Conservation (phyloP, 495 filamentous ascomycete genomes). For the Xylaria palmicola region DNA sequence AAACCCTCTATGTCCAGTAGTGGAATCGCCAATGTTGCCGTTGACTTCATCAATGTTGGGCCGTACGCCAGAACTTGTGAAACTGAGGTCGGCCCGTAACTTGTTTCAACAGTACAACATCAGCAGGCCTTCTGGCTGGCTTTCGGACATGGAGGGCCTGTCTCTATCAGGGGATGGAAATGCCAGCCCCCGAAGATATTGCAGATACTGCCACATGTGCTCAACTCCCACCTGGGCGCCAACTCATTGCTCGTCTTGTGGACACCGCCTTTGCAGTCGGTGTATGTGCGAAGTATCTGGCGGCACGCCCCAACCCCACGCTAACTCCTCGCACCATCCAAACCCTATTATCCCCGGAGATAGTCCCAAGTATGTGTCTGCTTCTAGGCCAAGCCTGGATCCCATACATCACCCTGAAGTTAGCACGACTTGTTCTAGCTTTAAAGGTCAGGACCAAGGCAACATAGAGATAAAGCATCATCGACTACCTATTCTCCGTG, state of each 20-base stretch:
- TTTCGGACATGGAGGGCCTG: slow-evolving; percentile 38
- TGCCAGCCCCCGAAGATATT: slow-evolving; percentile 22
- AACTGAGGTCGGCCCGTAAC: slow-evolving; percentile 29
- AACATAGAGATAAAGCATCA: not conserved
- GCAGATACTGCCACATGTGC: slow-evolving; percentile 40
- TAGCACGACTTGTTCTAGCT: not conserved
- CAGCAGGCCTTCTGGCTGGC: slow-evolving; percentile 38
- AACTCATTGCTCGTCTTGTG: slow-evolving; percentile 36
- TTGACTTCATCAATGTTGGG: not conserved
- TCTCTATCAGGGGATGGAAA: slow-evolving; percentile 33
- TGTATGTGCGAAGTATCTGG: slow-evolving; percentile 29
- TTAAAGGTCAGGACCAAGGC: not conserved
- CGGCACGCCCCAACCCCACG: slow-evolving; percentile 18
- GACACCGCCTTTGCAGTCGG: slow-evolving; percentile 35
- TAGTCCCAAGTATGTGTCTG: not conserved
- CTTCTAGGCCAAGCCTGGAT: not conserved
- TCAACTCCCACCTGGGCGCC: slow-evolving; percentile 33
- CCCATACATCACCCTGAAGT: not conserved
- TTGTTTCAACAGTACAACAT: slow-evolving; percentile 37
- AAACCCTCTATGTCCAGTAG: not conserved
- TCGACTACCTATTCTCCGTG: not conserved
- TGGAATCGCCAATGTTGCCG: not conserved
- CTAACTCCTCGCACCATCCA: slow-evolving; percentile 12
- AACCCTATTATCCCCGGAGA: slow-evolving; percentile 3
- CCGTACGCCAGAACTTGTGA: slow-evolving; percentile 15